Conservation (phyloP, 192 early-diverging fungal species). For the Linnemannia hyalina region DNA sequence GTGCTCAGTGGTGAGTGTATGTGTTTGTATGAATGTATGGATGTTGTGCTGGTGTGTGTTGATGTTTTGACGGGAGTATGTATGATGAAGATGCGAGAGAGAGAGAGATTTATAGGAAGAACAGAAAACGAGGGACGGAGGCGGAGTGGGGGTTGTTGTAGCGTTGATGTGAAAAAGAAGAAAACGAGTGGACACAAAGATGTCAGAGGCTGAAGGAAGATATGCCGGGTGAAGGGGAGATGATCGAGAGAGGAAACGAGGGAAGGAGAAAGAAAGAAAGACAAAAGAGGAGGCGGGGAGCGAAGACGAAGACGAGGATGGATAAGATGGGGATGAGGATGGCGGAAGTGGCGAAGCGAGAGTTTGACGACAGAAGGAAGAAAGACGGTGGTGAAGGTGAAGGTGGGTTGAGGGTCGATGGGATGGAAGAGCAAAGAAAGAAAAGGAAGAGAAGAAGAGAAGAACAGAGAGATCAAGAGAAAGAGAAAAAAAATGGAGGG, state of each 20-base stretch:
- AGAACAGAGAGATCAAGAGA: no score
- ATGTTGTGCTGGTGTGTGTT: background rate
- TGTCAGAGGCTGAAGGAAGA: background rate
- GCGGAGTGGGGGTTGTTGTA: background rate
- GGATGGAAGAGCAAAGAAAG: background rate
- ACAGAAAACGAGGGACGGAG: background rate
- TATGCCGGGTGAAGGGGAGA: background rate
- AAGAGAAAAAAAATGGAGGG: background rate
- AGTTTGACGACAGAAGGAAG: background rate
- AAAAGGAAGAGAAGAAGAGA: background rate
- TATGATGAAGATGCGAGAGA: background rate
- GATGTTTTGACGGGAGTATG: background rate
- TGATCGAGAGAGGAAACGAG: no score
- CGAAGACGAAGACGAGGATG: background rate
- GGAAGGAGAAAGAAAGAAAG: no score
- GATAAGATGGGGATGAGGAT: background rate
- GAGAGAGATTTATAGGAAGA: background rate
- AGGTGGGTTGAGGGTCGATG: background rate
- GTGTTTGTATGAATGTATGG: background rate
- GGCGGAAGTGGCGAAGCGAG: background rate
- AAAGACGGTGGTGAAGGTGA: background rate
- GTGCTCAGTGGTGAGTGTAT: background rate
- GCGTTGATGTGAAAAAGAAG: background rate
- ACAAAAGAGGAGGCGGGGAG: background rate
- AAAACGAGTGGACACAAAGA: background rate